phyloP scores from a whole-genome alignment of 129 eudicot genomes.

The Kitagawia praeruptora region DNA sequence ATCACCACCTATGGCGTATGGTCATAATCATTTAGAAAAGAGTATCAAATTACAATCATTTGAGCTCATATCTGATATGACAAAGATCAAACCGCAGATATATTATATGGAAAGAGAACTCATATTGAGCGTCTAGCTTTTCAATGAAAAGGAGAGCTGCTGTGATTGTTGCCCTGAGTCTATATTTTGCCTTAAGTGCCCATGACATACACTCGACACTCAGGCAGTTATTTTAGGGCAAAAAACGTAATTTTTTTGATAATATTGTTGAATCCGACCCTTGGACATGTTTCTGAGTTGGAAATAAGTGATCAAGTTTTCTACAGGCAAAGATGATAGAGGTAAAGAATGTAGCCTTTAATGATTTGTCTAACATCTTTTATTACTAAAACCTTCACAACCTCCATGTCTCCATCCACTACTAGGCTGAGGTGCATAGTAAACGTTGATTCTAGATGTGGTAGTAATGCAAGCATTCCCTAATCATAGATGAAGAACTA shows the following conservation, averaged over 20 bases:
- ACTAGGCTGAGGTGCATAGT: neutral
- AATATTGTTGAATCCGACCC: neutral
- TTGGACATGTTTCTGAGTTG: neutral
- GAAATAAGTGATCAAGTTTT: neutral
- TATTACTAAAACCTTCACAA: neutral
- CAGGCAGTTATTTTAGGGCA: neutral
- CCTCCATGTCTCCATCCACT: neutral
- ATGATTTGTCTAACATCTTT: neutral
- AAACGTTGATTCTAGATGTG: neutral
- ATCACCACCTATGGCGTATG: neutral
- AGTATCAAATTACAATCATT: no score
- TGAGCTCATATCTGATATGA: neutral
- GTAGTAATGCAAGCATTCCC: neutral
- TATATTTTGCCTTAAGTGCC: no score
- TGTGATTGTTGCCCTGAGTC: neutral
- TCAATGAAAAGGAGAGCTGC: neutral
- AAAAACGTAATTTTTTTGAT: no score
- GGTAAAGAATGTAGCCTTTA: neutral
- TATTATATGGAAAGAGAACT: no score
- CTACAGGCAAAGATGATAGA: neutral
- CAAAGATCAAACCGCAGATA: neutral
- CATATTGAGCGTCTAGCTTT: neutral
- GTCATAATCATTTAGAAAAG: no score
- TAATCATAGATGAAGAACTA: neutral
- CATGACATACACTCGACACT: no score